Base-by-base conservation (phyloP, 352 stramenopile genomes). In the Globisporangium orthogonon region DNA sequence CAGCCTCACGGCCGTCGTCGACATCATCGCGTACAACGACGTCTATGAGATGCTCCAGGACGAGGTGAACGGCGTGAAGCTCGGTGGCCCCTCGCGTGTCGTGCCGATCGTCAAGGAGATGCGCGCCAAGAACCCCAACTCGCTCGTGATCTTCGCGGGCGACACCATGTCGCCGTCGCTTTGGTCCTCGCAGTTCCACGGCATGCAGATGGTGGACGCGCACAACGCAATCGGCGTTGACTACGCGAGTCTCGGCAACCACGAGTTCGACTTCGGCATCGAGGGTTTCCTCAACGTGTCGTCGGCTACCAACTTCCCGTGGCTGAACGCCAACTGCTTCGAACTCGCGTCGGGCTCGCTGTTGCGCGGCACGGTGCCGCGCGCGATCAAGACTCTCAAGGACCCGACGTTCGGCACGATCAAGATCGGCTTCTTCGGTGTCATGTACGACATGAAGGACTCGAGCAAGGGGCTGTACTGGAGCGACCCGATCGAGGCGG, bases 131-230 rank as follows among this genome's bases (percentile, higher is more conserved):
- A 86, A 87, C 65, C 66, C 73, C 28, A 89, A 89, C 57, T 86
- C 62, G 46, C 69, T 92, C 47, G 83, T 92, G 66, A 65, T 92
- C 17, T 91, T 92, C 52, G 77, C 82, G 0, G 79, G 82, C 1
- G 82, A 92, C 58, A 92, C 82, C 10, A 86, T 92, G 60, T 86
- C 77, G n/a, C 82, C 82, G 28, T 90, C 82, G 61, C 78, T 92
- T 37, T 92, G 82, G 82, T 90, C 82, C 13, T 74, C 74, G 13
- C 78, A 89, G 58, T 88, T 92, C 69, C 76, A 84, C 40, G 82
- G 82, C 31, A 75, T 87, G 67, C 82, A 92, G 60, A 92, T 92
- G 82, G 65, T 85, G 9, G 73, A 85, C 41, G 78, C 82, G 2
- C 78, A 91, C 67, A 89, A 87, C 31, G 77, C 77, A 3, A 81